These are phyloP conservation scores for Cercospora brassicicola DNA, from an alignment of 2,329 filamentous ascomycete genomes.

Conservation along the genomic window DNA sequence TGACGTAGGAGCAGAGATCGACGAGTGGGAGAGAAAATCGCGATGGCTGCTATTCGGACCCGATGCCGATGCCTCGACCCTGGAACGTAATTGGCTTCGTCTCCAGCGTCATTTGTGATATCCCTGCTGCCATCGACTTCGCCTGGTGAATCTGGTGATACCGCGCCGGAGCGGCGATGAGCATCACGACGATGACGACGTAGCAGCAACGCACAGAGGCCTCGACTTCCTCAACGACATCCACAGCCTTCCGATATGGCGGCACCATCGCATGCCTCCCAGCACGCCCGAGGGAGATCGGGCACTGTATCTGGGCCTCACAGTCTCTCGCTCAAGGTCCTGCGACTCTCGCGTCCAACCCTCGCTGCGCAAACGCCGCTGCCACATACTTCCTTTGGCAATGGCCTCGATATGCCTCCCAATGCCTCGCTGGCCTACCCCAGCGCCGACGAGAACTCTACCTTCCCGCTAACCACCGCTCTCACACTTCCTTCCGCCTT, in stretches of 20 bases:
- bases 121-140: conserved; percentile 1
- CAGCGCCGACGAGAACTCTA: conserved; percentile 47
- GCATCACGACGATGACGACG: neutral
- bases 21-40: neutral
- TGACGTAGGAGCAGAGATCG: conserved; percentile 9
- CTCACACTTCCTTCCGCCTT: conserved; percentile 88
- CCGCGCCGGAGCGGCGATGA: neutral
- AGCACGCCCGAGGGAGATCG: conserved; percentile 42
- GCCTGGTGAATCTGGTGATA: neutral
- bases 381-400: conserved; percentile 51
- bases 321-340: conserved; percentile 76
- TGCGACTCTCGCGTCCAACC: conserved; percentile 80
- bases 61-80: neutral
- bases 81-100: conserved; percentile 2
- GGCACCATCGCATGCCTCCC: conserved; percentile 24
- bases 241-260: neutral
- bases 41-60: conserved; percentile 3
- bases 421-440: conserved; percentile 76
- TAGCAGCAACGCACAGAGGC: neutral
- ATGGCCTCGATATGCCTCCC: conserved; percentile 52
- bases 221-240: neutral
- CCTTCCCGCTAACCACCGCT: conserved; percentile 59
- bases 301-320: conserved; percentile 59
- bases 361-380: conserved; percentile 69
- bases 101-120: neutral